phyloP scores from a whole-genome alignment of 805 yeast species.

The Schizosaccharomyces cryophilus region DNA sequence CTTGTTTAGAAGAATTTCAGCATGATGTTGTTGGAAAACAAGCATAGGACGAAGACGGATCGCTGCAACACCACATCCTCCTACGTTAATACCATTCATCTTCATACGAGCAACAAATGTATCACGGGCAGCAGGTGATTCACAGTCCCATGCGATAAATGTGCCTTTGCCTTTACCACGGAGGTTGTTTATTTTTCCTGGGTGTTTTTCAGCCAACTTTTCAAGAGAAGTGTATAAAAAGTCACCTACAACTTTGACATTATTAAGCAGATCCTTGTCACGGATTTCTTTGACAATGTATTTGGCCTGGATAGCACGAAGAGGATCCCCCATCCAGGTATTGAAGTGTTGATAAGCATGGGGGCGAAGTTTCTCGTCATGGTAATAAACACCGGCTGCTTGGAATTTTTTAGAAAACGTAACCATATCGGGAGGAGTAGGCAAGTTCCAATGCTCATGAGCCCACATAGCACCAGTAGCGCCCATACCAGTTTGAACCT shows the following conservation, averaged over 20 bases:
- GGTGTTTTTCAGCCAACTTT: constrained; percentile 27
- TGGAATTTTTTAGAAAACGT: constrained; percentile 77
- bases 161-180: constrained; percentile 59
- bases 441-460: constrained; percentile 58
- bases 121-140: constrained; percentile 31
- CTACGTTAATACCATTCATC: constrained; percentile 47
- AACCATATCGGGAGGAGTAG: constrained; percentile 59
- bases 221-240: constrained; percentile 37
- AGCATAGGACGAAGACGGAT: constrained; percentile 3
- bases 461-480: constrained; percentile 76
- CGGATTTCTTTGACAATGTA: constrained; percentile 43
- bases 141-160: constrained; percentile 59
- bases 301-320: constrained; percentile 50
- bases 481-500: constrained; percentile 78
- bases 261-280: constrained; percentile 31
- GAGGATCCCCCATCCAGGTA: constrained; percentile 88
- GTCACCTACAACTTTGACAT: constrained; percentile 37
- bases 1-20: not conserved
- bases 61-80: constrained; percentile 47
- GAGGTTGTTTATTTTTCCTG: constrained; percentile 25
- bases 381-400: constrained; percentile 69
- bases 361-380: constrained; percentile 48
- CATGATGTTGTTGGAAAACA: not conserved
- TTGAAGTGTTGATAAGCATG: constrained; percentile 76
- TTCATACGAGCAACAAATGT: constrained; percentile 35